Conservation (phyloP, 179 eudicot species). For the Sideroxylon spinosum region DNA sequence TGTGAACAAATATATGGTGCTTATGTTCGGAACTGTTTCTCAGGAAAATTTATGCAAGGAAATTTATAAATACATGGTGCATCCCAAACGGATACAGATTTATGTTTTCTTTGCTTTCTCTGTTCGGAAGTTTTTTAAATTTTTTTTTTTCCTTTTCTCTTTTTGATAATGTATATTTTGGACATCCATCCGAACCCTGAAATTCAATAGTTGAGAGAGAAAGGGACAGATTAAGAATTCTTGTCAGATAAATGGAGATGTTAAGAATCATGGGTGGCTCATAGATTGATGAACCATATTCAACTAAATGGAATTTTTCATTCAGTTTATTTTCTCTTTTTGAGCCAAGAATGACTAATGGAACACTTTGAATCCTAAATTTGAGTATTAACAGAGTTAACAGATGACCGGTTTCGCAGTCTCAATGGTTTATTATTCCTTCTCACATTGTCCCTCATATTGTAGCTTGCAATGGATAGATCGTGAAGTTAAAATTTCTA, state of each 20-base stretch:
- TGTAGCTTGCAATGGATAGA: neutral
- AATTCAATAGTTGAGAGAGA: neutral
- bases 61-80: too few species aligned
- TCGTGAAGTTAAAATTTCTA: neutral
- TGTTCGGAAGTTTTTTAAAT: neutral
- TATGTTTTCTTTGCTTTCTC: neutral
- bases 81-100: neutral
- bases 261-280: too few species aligned
- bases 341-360: neutral
- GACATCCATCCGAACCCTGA: neutral
- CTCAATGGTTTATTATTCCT: neutral
- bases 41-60: neutral
- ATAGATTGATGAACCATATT: neutral
- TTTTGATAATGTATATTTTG: neutral
- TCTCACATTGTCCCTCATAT: neutral
- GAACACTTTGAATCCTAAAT: slow-evolving; percentile 4
- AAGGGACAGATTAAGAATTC: neutral
- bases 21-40: neutral
- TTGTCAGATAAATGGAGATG: neutral
- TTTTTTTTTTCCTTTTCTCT: neutral
- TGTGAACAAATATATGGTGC: neutral
- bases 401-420: neutral
- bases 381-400: neutral
- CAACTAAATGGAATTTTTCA: neutral
- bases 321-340: neutral